Conservation (phyloP, 1,139 yeast genomes). For the Taiozyma onychis region DNA sequence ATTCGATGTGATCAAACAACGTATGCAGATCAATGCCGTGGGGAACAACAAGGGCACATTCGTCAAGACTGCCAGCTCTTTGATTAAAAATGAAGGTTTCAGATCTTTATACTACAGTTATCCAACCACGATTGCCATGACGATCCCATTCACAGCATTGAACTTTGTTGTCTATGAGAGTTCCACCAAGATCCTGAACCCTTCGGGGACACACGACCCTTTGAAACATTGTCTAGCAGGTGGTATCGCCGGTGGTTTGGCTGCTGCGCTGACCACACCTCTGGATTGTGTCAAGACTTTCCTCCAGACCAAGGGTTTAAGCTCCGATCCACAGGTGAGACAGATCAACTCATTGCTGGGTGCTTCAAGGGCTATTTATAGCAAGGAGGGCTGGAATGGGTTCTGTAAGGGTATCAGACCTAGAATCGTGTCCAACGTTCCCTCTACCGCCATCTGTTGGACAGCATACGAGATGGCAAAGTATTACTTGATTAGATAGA, state of each 20-base stretch:
- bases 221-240: slow-evolving; percentile 89
- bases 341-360: slow-evolving; percentile 61
- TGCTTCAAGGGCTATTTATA: slow-evolving; percentile 65
- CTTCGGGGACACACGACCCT: slow-evolving; percentile 77
- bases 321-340: slow-evolving; percentile 44
- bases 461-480: slow-evolving; percentile 98
- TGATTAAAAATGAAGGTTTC: slow-evolving; percentile 71
- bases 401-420: slow-evolving; percentile 86
- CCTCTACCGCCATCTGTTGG: slow-evolving; percentile 97
- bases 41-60: slow-evolving; percentile 5
- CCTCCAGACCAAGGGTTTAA: slow-evolving; percentile 49
- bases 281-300: slow-evolving; percentile 92
- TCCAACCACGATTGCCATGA: slow-evolving; percentile 92
- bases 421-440: slow-evolving; percentile 87
- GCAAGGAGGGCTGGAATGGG: slow-evolving; percentile 60
- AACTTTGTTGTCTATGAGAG: slow-evolving; percentile 93
- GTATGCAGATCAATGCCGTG: slow-evolving; percentile 52
- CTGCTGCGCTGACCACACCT: slow-evolving; percentile 95
- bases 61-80: slow-evolving; percentile 22
- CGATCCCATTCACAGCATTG: slow-evolving; percentile 92
- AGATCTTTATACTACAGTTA: slow-evolving; percentile 84
- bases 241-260: slow-evolving; percentile 93
- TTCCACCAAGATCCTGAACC: slow-evolving; percentile 69
- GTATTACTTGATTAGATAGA: slow-evolving; percentile 16
- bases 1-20: slow-evolving; percentile 89